A percentile compares a stretch with the other conserved stretches of the same genome.
These are phyloP conservation scores for Plasmodium ovale DNA, from an alignment of 169 alveolate species.

Conservation along the genomic window DNA sequence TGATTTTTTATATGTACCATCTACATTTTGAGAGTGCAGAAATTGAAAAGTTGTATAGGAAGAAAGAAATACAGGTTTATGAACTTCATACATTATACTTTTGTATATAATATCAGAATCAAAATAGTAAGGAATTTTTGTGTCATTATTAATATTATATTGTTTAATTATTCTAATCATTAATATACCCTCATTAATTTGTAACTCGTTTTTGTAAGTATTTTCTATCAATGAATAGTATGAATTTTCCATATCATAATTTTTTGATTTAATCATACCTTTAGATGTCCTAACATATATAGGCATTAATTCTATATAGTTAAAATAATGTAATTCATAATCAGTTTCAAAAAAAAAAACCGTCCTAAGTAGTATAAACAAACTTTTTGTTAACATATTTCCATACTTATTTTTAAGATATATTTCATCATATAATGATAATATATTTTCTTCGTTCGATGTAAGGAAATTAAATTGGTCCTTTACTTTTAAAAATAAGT, in stretches of 20 bases:
- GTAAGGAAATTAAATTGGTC: slow-evolving; percentile 13
- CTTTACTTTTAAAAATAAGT: slow-evolving; percentile 40
- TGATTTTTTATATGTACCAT: neutral
- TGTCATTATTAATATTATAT: slow-evolving; percentile 12
- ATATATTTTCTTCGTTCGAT: slow-evolving; percentile 23
- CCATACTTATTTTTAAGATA: slow-evolving; percentile 68
- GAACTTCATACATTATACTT: slow-evolving; percentile 24
- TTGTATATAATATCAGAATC: slow-evolving; percentile 56
- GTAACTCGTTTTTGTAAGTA: slow-evolving; percentile 21
- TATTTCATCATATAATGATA: slow-evolving; percentile 46
- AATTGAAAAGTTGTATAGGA: slow-evolving; percentile 8
- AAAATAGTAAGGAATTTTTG: slow-evolving; percentile 25
- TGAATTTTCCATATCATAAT: slow-evolving; percentile 26
- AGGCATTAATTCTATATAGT: slow-evolving; percentile 49
- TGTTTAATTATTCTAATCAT: slow-evolving; percentile 37
- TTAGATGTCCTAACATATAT: slow-evolving; percentile 50
- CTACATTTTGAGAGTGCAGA: slow-evolving; percentile 37
- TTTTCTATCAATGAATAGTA: slow-evolving; percentile 26
- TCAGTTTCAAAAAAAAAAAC: slow-evolving; percentile 16
- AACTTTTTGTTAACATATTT: slow-evolving; percentile 9
- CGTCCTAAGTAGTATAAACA: slow-evolving; percentile 27
- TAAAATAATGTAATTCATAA: slow-evolving; percentile 14
- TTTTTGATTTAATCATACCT: slow-evolving; percentile 37
- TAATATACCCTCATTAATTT: slow-evolving; percentile 51
- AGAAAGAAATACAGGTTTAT: neutral